Evolutionary conservation across 1,284 basidiomycete genomes (phyloP), one percentile per base, ranked within the genome.

Genomic region (Microbotryomycetes sp.): DNA sequence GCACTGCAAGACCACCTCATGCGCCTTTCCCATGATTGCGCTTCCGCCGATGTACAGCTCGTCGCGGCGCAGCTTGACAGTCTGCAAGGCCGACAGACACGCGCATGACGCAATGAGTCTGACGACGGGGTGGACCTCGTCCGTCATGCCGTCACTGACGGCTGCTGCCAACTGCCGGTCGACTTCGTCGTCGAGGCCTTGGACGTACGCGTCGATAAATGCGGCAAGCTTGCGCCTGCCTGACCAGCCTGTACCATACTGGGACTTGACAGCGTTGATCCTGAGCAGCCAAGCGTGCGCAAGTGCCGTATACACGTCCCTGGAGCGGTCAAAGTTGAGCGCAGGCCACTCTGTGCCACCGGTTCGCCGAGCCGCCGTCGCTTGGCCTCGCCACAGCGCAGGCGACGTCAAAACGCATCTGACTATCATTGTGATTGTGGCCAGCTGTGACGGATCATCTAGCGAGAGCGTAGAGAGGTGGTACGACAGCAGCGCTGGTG

Each of bases 1-100:
- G 3, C 53, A 50, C 24, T 41, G 24, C 3, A 62, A 57, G 1
- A 48, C 48, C 29, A 63, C 59, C 13, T 31, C 9, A 28, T 66
- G 60, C 18, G 51, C 57, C 31, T 54, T 29, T 5, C 56, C 61
- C 11, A 66, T 35, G 21, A 57, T 49, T 15, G 49, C 48, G 26
- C 52, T 48, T 0, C 66, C 66, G 9, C 64, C 64, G 15, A 65
- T 56, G 53, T 62, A 64, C 0, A 70, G 58, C 31, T 57, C 47
- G 48, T 61, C 62, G 52, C 66, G 58, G 11, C 58, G 31, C n/a
- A 54, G 16, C 58, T 68, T 65, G 55, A 62, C 56, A n/a, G 60
- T 60, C 35, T 70, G 70, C 46, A 71, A 41, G 13, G 57, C 68
- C 4, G 51, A 49, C 9, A 70, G 57, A 11, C 56, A 52, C 5